Evolutionary conservation across 768 basidiomycete species (phyloP).

Genomic region (Lentinula detonsa): DNA sequence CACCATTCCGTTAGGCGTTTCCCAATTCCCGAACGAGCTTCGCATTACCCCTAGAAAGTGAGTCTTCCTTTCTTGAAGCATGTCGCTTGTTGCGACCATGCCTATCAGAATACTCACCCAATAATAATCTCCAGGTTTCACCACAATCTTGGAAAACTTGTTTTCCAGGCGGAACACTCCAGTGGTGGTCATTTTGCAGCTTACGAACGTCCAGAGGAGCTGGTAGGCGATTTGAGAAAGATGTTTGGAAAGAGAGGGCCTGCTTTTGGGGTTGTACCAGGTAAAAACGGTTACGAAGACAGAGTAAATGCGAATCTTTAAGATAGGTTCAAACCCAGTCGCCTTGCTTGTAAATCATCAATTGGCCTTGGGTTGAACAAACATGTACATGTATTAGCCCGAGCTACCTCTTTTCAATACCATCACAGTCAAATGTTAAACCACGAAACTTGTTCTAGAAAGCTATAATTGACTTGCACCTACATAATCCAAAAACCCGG

Average conservation of each 20-base stretch:
- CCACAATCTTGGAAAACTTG: background rate
- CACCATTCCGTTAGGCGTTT: slow-evolving; percentile 40
- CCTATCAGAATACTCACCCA: background rate
- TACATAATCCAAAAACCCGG: too few species aligned
- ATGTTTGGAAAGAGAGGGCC: slow-evolving; percentile 32
- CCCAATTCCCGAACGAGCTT: slow-evolving; percentile 48
- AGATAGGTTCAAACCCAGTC: background rate
- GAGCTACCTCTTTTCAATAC: background rate
- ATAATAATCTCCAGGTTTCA: background rate
- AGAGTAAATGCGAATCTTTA: background rate
- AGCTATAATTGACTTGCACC: too few species aligned
- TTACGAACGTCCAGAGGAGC: slow-evolving; percentile 10
- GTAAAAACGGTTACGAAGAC: slow-evolving; percentile 19
- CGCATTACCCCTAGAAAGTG: slow-evolving; percentile 6
- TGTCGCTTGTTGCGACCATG: background rate
- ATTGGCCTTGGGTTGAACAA: too few species aligned
- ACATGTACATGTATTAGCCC: too few species aligned
- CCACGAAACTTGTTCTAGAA: too few species aligned
- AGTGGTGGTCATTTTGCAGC: slow-evolving; percentile 7
- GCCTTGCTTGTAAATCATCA: background rate
- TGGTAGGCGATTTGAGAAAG: slow-evolving; percentile 28
- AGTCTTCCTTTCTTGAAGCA: background rate
- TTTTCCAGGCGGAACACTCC: background rate
- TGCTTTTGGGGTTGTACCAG: slow-evolving; percentile 24
- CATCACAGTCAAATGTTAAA: background rate